Conservation (phyloP, 768 basidiomycete species). For the Suillus sp. region DNA sequence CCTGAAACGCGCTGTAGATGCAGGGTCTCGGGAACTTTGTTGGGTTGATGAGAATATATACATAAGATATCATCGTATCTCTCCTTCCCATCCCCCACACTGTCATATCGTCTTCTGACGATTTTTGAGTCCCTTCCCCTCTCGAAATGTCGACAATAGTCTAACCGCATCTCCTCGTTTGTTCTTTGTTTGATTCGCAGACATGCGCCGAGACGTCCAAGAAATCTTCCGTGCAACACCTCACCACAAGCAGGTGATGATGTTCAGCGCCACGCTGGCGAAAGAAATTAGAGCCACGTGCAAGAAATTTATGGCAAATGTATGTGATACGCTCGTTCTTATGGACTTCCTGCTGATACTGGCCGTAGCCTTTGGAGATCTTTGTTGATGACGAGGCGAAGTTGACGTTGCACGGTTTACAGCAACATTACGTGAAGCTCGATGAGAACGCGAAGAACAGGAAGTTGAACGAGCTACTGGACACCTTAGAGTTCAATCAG, state of each 20-base stretch:
- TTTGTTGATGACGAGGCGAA: conserved; percentile 99
- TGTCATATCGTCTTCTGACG: conserved; percentile 39
- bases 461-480: conserved; percentile 93
- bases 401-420: conserved; percentile 94
- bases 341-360: not conserved
- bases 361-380: conserved; percentile 88
- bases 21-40: conserved; percentile 38
- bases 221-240: conserved; percentile 99
- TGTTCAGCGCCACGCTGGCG: conserved; percentile 98
- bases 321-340: conserved; percentile 43
- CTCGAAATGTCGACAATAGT: conserved; percentile 54
- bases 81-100: not conserved
- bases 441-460: conserved; percentile 96
- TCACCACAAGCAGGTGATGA: conserved; percentile 99
- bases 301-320: conserved; percentile 99
- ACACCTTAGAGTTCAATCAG: conserved; percentile 98
- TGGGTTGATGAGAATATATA: conserved; percentile 33
- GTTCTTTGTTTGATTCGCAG: conserved; percentile 60
- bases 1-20: conserved; percentile 41
- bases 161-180: conserved; percentile 55
- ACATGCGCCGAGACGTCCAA: conserved; percentile 99
- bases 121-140: conserved; percentile 52
- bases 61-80: not conserved
- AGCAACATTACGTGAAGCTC: conserved; percentile 98
- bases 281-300: conserved; percentile 97